Evolutionary conservation across 768 basidiomycete genomes (phyloP), one percentile per base, ranked within the genome.

Genomic region (Sarcomyxa edulis): DNA sequence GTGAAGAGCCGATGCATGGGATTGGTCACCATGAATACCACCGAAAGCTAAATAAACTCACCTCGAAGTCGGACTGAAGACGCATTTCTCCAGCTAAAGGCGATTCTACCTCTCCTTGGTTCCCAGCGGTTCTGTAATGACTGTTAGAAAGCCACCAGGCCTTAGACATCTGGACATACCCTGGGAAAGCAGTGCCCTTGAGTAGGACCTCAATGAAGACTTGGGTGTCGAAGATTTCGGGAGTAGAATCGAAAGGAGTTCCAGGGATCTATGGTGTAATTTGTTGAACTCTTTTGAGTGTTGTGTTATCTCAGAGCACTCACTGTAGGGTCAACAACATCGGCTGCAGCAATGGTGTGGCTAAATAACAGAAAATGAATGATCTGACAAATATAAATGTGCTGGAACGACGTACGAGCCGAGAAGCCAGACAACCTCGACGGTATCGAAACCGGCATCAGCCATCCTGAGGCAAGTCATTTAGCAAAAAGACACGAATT

Each of bases 211-310:
- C 70, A 29, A 73, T 50, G 50, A 62, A 71, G 47, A 72, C 54
- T 47, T 72, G 69, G 10, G 62, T 65, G 44, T 72, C 71, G 31
- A 70, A 70, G 9, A 57, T 35, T 5, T 47, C 44, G 1, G 69
- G 71, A 4, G 71, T 72, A 1, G 68, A 64, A 49, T 74, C 71
- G 49, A 74, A 69, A 1, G 71, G 68, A 7, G 62, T 58, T 22
- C 62, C 43, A 12, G 48, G 50, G 42, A 40, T 52, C n/a, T n/a
- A n/a, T n/a, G n/a, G n/a, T n/a, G n/a, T n/a, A n/a, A n/a, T n/a
- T n/a, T n/a, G n/a, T n/a, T 3, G 50, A 40, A 12, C 52, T 53
- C 49, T 42, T 37, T 30, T 9, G 4, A 4, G 16, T 39, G 32
- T 24, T 28, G 18, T 48, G 32, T 14, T 35, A 43, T 33, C 35